Percentiles rank a stretch among this genome's conserved stretches.
phyloP scores from a whole-genome alignment of 495 filamentous ascomycete genomes.

The Clohesyomyces aquaticus region DNA sequence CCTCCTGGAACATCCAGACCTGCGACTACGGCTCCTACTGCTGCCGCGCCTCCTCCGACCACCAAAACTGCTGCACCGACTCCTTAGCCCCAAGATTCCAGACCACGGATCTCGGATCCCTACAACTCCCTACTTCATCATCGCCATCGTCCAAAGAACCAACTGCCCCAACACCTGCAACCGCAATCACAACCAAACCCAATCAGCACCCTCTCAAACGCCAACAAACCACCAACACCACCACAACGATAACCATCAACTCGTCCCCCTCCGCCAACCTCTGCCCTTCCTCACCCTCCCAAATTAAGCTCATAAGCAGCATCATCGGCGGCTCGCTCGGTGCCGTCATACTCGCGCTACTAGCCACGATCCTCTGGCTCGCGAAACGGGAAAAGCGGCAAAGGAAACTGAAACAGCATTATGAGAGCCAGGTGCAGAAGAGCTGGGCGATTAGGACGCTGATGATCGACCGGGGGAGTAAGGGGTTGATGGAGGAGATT shows the following conservation, averaged over 20 bases:
- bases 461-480: neutral
- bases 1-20: conserved; percentile 30
- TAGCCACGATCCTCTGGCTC: conserved; percentile 14
- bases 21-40: conserved; percentile 33
- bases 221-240: too few species aligned
- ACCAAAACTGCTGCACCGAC: conserved; percentile 28
- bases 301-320: conserved; percentile 21
- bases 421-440: conserved; percentile 25
- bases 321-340: conserved; percentile 23
- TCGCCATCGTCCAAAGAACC: neutral
- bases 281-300: neutral
- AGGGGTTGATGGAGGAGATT: neutral
- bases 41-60: conserved; percentile 26
- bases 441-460: conserved; percentile 9
- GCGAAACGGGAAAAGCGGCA: conserved; percentile 16
- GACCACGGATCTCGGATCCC: conserved; percentile 17
- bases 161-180: neutral
- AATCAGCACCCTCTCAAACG: too few species aligned
- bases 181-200: neutral
- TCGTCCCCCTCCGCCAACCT: too few species aligned
- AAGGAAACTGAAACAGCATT: conserved; percentile 29
- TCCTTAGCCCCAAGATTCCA: conserved; percentile 16
- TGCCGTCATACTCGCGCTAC: conserved; percentile 5
- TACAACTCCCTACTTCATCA: conserved; percentile 21
- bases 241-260: too few species aligned